A percentile compares a stretch with the other conserved stretches of the same genome.
Evolutionary conservation across 2,329 filamentous ascomycete genomes (phyloP).

Genomic region (Geosmithia flava): DNA sequence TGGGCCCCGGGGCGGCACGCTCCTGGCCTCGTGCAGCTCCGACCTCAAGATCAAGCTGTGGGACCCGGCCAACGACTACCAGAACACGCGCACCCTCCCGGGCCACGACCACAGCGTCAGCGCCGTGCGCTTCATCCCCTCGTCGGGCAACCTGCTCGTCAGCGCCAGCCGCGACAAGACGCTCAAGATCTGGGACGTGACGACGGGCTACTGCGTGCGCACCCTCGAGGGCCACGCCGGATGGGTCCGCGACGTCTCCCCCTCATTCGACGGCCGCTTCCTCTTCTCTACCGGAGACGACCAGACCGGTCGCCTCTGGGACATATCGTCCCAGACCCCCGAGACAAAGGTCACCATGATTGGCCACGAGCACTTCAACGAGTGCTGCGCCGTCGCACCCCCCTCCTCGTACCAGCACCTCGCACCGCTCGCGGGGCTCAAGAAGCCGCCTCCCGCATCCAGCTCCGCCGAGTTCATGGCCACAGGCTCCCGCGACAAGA

Average conservation of each 20-base stretch:
- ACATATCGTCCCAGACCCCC: conserved; percentile 49
- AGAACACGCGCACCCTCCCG: conserved; percentile 82
- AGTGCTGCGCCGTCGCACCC: conserved; percentile 81
- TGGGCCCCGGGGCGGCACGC: conserved; percentile 64
- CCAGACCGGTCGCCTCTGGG: conserved; percentile 73
- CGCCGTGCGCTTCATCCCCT: conserved; percentile 78
- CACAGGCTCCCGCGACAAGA: conserved; percentile 81
- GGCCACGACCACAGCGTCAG: conserved; percentile 91
- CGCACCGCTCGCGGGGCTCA: conserved; percentile 65
- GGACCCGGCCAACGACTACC: conserved; percentile 87
- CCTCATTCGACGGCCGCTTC: conserved; percentile 72
- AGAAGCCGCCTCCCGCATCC: conserved; percentile 62
- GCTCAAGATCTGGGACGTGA: conserved; percentile 83
- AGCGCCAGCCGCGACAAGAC: conserved; percentile 79
- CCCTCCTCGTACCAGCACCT: conserved; percentile 67
- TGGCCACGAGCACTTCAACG: conserved; percentile 76
- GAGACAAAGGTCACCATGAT: conserved; percentile 71
- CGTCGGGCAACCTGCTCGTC: conserved; percentile 76
- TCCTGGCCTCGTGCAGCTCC: conserved; percentile 54
- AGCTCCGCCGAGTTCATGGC: conserved; percentile 81
- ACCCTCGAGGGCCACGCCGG: conserved; percentile 77
- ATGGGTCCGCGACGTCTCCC: conserved; percentile 84
- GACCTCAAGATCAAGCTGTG: conserved; percentile 92
- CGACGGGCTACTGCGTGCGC: conserved; percentile 83
- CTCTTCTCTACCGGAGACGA: conserved; percentile 77